A percentile compares a stretch with the other conserved stretches of the same genome.
Conservation (phyloP, 495 filamentous ascomycete species). For the Aspergillus incahuasiensis region DNA sequence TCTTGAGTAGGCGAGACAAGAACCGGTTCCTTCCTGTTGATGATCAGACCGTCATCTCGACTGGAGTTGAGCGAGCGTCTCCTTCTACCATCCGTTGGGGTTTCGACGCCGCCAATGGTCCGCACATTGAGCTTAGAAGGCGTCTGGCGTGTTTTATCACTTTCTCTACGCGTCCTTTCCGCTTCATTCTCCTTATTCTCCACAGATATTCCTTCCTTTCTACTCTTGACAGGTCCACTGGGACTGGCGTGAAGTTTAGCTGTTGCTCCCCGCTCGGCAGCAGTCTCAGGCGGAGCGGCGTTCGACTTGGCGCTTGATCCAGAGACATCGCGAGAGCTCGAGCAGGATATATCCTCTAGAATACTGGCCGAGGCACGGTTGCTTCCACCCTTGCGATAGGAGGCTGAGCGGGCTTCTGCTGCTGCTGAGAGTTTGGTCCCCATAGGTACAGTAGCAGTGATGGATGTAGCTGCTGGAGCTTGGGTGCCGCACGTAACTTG, state of each 20-base stretch:
- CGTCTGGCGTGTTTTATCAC: slow-evolving; percentile 14
- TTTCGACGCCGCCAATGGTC: slow-evolving; percentile 21
- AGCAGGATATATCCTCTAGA: slow-evolving; percentile 24
- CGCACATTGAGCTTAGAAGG: slow-evolving; percentile 17
- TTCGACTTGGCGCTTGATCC: slow-evolving; percentile 28
- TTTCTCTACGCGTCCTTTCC: slow-evolving; percentile 13
- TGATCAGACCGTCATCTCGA: slow-evolving; percentile 13
- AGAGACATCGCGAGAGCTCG: slow-evolving; percentile 30
- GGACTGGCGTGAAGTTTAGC: slow-evolving; percentile 32
- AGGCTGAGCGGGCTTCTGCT: slow-evolving; percentile 30
- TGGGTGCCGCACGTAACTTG: slow-evolving; percentile 26
- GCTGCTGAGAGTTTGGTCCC: slow-evolving; percentile 27
- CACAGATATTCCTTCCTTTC: slow-evolving; percentile 32
- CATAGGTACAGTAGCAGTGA: slow-evolving; percentile 24
- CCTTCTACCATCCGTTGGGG: slow-evolving; percentile 15
- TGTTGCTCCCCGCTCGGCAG: slow-evolving; percentile 8
- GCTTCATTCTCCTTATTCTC: slow-evolving; percentile 25
- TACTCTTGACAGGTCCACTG: slow-evolving; percentile 35
- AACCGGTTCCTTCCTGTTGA: slow-evolving; percentile 14
- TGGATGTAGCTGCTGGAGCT: slow-evolving; percentile 41
- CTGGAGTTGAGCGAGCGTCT: slow-evolving; percentile 16
- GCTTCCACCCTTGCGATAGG: slow-evolving; percentile 24
- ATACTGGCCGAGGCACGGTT: slow-evolving; percentile 12
- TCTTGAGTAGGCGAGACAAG: slow-evolving; percentile 16
- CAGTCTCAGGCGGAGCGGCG: slow-evolving; percentile 7